Conservation (phyloP, 2,329 filamentous ascomycete genomes). For the Shiraia bambusicola region DNA sequence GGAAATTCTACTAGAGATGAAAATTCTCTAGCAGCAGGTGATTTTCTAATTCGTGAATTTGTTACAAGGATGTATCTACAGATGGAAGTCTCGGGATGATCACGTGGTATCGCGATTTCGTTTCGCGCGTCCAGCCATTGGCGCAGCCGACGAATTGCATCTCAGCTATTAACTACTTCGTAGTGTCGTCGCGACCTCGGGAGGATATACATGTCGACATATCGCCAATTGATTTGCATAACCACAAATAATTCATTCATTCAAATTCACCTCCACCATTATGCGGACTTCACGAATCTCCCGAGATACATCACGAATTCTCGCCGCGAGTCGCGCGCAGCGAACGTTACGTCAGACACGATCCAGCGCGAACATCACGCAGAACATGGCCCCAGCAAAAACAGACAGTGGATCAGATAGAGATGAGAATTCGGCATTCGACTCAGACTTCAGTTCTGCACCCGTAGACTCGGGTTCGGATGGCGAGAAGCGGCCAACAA, state of each 20-base stretch:
- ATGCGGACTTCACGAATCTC: conserved; percentile 45
- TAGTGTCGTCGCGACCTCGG: background rate
- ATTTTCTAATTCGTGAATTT: too few relatives aligned
- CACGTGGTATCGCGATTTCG: conserved; percentile 6
- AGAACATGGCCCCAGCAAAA: conserved; percentile 16
- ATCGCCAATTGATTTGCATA: background rate
- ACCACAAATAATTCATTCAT: background rate
- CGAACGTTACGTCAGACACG: conserved; percentile 37
- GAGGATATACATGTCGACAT: background rate
- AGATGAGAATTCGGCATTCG: conserved; percentile 16
- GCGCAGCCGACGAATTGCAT: conserved; percentile 4
- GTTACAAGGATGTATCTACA: too few relatives aligned
- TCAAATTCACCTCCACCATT: background rate
- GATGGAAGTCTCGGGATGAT: background rate
- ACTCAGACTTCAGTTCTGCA: conserved; percentile 37
- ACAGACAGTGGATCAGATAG: conserved; percentile 8
- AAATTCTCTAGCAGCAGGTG: too few relatives aligned
- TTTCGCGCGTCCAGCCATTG: conserved; percentile 1
- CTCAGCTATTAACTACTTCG: conserved; percentile 4
- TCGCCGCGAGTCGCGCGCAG: conserved; percentile 31
- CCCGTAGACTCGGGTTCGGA: conserved; percentile 31
- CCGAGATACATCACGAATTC: conserved; percentile 38
- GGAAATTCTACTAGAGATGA: too few relatives aligned
- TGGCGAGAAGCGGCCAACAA: conserved; percentile 15
- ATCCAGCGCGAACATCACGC: conserved; percentile 25